Conservation (phyloP, 345 rosid genomes). For the Firmiana major region DNA sequence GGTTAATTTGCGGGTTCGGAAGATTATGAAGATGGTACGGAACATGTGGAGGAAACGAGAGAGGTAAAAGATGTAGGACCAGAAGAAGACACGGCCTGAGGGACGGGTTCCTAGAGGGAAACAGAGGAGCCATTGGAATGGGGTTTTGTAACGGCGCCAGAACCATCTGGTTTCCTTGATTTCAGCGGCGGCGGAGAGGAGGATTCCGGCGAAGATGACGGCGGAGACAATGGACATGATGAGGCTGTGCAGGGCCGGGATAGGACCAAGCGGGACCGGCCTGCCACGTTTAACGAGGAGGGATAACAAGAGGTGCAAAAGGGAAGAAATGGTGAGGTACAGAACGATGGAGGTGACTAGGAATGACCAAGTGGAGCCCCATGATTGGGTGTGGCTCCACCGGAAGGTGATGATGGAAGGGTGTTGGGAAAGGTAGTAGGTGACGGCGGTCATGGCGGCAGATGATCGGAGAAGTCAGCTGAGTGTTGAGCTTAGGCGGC, state of each 20-base stretch:
- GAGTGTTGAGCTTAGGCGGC: not conserved
- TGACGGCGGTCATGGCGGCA: constrained; percentile 27
- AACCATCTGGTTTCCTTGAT: constrained; percentile 86
- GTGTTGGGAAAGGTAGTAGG: constrained; percentile 73
- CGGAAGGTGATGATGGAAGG: constrained; percentile 74
- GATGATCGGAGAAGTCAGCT: not conserved
- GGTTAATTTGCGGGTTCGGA: constrained; percentile 46
- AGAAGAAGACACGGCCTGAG: constrained; percentile 93
- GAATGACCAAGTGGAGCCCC: constrained; percentile 92
- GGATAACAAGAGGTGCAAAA: constrained; percentile 46
- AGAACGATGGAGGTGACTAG: constrained; percentile 54
- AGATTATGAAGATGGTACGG: constrained; percentile 56
- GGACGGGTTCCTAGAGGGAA: constrained; percentile 90
- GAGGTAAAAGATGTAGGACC: constrained; percentile 86
- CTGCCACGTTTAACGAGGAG: constrained; percentile 41
- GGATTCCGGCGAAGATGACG: constrained; percentile 70
- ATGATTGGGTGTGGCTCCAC: constrained; percentile 81
- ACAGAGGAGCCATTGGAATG: constrained; percentile 90
- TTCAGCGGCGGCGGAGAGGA: constrained; percentile 80
- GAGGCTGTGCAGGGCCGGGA: constrained; percentile 73
- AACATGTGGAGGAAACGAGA: constrained; percentile 76
- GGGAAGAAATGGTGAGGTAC: constrained; percentile 39
- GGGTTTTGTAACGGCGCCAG: constrained; percentile 64
- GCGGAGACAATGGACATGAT: constrained; percentile 59
- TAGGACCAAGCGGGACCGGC: constrained; percentile 57